Evolutionary conservation across 768 basidiomycete genomes (phyloP).

Genomic region (Sistotremastrum niveocremeum): DNA sequence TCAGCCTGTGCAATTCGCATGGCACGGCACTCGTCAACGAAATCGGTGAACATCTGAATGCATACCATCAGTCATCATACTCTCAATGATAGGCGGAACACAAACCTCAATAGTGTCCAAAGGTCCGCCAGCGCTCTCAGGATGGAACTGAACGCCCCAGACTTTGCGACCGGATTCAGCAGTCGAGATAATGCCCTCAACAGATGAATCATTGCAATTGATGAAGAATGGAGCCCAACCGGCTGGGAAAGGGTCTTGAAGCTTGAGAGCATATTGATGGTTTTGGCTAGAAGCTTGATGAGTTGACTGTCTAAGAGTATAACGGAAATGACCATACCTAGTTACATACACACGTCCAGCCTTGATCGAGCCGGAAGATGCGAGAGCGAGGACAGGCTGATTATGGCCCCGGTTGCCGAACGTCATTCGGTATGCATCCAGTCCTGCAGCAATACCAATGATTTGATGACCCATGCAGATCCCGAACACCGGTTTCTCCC

Average conservation of each 20-base stretch:
- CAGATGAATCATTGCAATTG: slow-evolving; percentile 98
- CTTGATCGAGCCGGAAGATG: slow-evolving; percentile 85
- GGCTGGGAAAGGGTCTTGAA: slow-evolving; percentile 88
- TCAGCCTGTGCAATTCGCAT: slow-evolving; percentile 24
- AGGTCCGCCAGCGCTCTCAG: slow-evolving; percentile 96
- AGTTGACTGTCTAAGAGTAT: slow-evolving; percentile 2
- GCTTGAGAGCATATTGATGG: slow-evolving; percentile 92
- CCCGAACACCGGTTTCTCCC: slow-evolving; percentile 91
- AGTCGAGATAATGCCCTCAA: slow-evolving; percentile 97
- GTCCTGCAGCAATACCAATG: slow-evolving; percentile 91
- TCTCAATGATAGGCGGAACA: not conserved
- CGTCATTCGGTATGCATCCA: slow-evolving; percentile 96
- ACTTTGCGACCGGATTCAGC: slow-evolving; percentile 75
- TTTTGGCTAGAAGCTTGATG: slow-evolving; percentile 51
- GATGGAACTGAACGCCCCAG: slow-evolving; percentile 99
- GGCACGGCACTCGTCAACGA: slow-evolving; percentile 66
- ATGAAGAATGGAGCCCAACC: slow-evolving; percentile 99
- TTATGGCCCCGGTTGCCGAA: slow-evolving; percentile 99
- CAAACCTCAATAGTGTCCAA: slow-evolving; percentile 92
- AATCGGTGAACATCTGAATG: slow-evolving; percentile 84
- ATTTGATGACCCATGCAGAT: slow-evolving; percentile 99
- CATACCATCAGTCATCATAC: not conserved
- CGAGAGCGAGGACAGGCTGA: slow-evolving; percentile 92
- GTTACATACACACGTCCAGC: slow-evolving; percentile 97
- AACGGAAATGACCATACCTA: slow-evolving; percentile 35